A percentile compares a stretch with the other conserved stretches of the same genome.
Evolutionary conservation across 2,329 filamentous ascomycete species (phyloP).

Genomic region (Pseudogymnoascus destructans): DNA sequence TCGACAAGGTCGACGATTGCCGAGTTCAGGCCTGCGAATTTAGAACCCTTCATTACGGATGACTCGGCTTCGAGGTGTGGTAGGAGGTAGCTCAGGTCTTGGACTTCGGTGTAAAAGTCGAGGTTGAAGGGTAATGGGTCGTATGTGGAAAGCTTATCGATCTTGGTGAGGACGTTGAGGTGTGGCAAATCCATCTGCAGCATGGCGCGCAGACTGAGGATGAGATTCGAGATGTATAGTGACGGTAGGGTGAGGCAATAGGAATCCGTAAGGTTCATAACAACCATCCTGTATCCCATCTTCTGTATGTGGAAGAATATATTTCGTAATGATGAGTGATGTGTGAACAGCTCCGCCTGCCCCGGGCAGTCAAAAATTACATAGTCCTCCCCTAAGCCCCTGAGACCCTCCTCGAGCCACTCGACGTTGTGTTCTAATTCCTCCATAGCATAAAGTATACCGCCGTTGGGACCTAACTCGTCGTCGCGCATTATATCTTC

Average conservation of each 20-base stretch:
- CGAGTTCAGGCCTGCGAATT: slow-evolving; percentile 73
- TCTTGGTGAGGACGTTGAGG: slow-evolving; percentile 92
- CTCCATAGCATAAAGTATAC: slow-evolving; percentile 83
- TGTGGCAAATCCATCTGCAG: slow-evolving; percentile 95
- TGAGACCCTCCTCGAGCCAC: slow-evolving; percentile 74
- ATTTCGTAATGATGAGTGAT: slow-evolving; percentile 81
- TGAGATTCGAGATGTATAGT: slow-evolving; percentile 84
- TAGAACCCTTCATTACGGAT: slow-evolving; percentile 52
- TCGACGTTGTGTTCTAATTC: slow-evolving; percentile 90
- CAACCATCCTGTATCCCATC: slow-evolving; percentile 84
- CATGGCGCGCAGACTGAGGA: slow-evolving; percentile 90
- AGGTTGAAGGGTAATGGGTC: slow-evolving; percentile 85
- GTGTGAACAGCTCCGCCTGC: slow-evolving; percentile 93
- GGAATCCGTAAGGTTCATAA: slow-evolving; percentile 85
- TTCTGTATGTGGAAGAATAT: slow-evolving; percentile 88
- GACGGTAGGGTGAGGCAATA: slow-evolving; percentile 88
- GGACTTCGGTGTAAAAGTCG: slow-evolving; percentile 94
- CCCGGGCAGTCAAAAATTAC: slow-evolving; percentile 92
- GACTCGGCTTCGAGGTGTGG: slow-evolving; percentile 71
- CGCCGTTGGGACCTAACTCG: slow-evolving; percentile 81
- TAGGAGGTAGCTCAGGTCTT: slow-evolving; percentile 75
- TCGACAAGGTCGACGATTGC: slow-evolving; percentile 80
- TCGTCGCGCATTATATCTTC: slow-evolving; percentile 94
- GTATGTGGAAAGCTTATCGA: slow-evolving; percentile 83
- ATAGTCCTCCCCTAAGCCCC: slow-evolving; percentile 76